Base-by-base conservation (phyloP, 2,329 filamentous ascomycete genomes). In the Sclerotinia nivalis region DNA sequence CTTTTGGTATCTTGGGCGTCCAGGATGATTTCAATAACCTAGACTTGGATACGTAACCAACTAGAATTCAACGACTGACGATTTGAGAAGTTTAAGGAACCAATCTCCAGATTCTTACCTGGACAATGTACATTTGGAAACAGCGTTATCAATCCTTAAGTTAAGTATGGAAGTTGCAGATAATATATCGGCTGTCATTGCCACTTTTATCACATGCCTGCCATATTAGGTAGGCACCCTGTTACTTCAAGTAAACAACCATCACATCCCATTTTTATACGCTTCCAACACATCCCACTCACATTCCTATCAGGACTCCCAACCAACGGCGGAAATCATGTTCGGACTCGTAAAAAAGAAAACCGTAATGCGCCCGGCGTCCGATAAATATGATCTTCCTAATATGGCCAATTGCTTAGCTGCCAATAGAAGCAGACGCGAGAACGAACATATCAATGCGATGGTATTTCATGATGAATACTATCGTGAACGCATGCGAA, bases 1-100 rank as follows among this genome's bases (percentile, higher is more conserved):
- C 93, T 1, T 85, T 96, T 78, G 94, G 94, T 0, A 77, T 97
- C 70, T 80, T 97, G 72, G 89, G 88, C 3, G 85, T 93, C n/a
- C 91, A 96, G 76, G 87, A 90, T 69, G 92, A 96, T 79, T 83
- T 96, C 73, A 84, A 88, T 72, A 84, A 82, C 74, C 79, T 92
- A 75, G 86, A 87, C 69, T 76, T 92, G 54, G 83, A 40, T 40
- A 22, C n/a, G 22, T 28, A 12, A 28, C 2, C 60, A 37, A 52
- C 3, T 3, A 52, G 8, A 28, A 13, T 18, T 1, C 18, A 50
- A n/a, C 15, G 20, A 37, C 37, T 18, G 45, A 7, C 13, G 28
- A 25, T 12, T 50, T 50, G 13, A 13, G 31, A 2, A 25, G 31
- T 22, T 9, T 22, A 22, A 61, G 55, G 28, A 25, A 61, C 43